Percentiles rank a stretch among this genome's conserved stretches.
These are phyloP conservation scores for Colletotrichum sp. DNA, from an alignment of 2,329 filamentous ascomycete species.

Conservation along the genomic window DNA sequence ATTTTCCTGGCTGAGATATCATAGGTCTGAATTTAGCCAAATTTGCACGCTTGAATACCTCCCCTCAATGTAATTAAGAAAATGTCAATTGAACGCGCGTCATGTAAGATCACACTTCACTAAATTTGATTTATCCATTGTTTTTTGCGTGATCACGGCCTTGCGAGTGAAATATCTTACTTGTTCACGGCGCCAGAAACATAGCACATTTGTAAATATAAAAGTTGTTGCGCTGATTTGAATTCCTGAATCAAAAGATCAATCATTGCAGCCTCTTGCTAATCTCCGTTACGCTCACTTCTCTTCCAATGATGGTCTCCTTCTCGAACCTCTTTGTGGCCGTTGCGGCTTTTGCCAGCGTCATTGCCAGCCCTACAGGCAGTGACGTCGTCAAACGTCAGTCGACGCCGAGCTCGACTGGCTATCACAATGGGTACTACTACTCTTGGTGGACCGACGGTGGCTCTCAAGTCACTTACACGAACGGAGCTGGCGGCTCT, in stretches of 20 bases:
- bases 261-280: not conserved
- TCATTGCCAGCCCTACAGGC: not conserved
- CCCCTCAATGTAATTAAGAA: not conserved
- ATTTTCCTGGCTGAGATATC: not conserved
- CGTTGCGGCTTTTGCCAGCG: not conserved
- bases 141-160: not conserved
- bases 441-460: conserved; percentile 51
- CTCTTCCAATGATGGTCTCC: not conserved
- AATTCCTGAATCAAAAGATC: not conserved
- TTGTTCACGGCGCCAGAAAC: not conserved
- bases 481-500: conserved; percentile 43
- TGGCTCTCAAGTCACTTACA: conserved; percentile 42
- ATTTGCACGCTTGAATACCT: not conserved
- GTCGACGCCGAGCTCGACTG: conserved; percentile 28
- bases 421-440: conserved; percentile 43
- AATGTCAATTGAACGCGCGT: not conserved
- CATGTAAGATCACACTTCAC: not conserved
- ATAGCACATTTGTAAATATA: not conserved
- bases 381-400: conserved; percentile 3
- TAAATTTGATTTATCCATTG: not conserved
- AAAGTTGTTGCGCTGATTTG: not conserved
- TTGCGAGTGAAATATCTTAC: not conserved
- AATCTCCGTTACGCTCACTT: not conserved
- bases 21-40: not conserved
- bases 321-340: not conserved